Evolutionary conservation across 805 yeast species (phyloP).

Genomic region (Schwanniomyces occidentalis): DNA sequence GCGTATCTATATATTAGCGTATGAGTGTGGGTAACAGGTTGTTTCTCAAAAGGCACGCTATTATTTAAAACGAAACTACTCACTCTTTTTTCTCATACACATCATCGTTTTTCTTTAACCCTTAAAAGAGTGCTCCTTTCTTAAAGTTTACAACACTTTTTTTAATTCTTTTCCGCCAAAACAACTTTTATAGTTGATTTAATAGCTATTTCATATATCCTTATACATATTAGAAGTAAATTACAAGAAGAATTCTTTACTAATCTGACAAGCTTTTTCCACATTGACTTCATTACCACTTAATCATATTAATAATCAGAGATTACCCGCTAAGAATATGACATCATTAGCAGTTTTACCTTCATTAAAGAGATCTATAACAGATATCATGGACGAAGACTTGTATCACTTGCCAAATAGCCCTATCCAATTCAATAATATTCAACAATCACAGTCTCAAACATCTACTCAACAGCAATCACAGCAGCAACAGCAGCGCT

Average conservation of each 20-base stretch:
- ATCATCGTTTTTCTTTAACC: not conserved
- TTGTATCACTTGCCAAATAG: slow-evolving; percentile 43
- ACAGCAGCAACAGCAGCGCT: slow-evolving; percentile 8
- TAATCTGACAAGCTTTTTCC: not conserved
- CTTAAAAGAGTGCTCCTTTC: no score
- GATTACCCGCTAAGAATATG: slow-evolving; percentile 28
- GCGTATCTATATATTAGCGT: no score
- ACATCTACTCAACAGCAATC: slow-evolving; percentile 1
- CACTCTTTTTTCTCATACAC: not conserved
- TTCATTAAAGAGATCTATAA: slow-evolving; percentile 49
- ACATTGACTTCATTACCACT: not conserved
- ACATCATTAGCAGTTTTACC: slow-evolving; percentile 54
- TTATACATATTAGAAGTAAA: not conserved
- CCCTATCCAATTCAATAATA: slow-evolving; percentile 11
- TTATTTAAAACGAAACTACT: no score
- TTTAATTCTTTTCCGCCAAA: no score
- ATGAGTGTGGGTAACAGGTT: no score
- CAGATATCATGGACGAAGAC: slow-evolving; percentile 63
- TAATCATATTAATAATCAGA: not conserved
- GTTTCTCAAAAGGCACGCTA: no score
- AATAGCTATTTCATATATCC: slow-evolving; percentile 1
- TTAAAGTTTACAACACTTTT: no score
- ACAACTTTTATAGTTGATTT: no score
- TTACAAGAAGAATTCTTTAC: no score
- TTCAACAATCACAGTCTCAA: slow-evolving; percentile 4